A percentile compares a stretch with the other conserved stretches of the same genome.
Conservation (phyloP, 306 rosid genomes). For the Vigna nakashimae region DNA sequence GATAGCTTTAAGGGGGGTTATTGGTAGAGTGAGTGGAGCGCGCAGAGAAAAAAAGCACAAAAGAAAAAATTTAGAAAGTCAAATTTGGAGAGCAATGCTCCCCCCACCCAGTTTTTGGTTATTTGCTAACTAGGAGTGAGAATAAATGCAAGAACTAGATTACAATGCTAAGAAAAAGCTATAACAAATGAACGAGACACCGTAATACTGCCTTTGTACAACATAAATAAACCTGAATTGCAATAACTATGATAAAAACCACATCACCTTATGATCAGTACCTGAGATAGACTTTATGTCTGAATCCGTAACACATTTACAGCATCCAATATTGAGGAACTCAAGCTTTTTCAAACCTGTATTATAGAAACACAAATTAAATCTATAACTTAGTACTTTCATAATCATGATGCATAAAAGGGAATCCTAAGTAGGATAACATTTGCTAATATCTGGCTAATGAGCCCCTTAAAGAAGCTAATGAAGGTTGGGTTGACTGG, state of each 20-base stretch:
- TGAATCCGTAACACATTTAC: conserved; percentile 66
- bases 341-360: conserved; percentile 66
- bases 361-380: conserved; percentile 35
- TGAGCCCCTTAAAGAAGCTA: conserved; percentile 1
- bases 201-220: conserved; percentile 14
- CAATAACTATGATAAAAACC: conserved; percentile 1
- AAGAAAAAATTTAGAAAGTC: neutral
- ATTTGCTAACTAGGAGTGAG: neutral
- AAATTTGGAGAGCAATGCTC: conserved; percentile 18
- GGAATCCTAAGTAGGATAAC: conserved; percentile 6
- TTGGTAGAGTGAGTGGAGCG: neutral
- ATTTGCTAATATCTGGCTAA: conserved; percentile 23
- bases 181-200: neutral
- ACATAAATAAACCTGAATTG: conserved; percentile 27
- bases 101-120: neutral
- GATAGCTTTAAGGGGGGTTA: neutral
- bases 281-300: conserved; percentile 73
- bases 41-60: conserved; percentile 2
- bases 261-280: conserved; percentile 33
- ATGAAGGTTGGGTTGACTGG: no score
- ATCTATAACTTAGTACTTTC: conserved; percentile 12
- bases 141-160: conserved; percentile 1
- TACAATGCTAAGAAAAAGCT: conserved; percentile 24
- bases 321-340: conserved; percentile 69
- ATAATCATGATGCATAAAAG: conserved; percentile 19